Evolutionary conservation across 805 yeast species (phyloP).

Genomic region (Zygosaccharomyces siamensis): DNA sequence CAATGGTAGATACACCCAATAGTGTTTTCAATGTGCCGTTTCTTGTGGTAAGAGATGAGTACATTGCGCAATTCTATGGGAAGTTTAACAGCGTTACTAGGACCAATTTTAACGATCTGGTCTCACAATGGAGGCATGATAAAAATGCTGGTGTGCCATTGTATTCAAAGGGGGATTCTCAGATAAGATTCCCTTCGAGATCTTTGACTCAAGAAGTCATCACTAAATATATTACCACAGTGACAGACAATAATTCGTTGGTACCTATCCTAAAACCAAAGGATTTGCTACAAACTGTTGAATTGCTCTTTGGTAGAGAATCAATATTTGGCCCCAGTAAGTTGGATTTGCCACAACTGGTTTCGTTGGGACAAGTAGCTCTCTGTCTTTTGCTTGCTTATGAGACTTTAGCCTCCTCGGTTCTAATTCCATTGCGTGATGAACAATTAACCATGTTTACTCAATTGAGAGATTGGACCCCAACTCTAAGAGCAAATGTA

Average conservation of each 20-base stretch:
- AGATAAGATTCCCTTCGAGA: slow-evolving; percentile 22
- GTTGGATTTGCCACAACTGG: slow-evolving; percentile 19
- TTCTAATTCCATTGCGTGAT: slow-evolving; percentile 27
- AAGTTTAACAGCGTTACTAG: slow-evolving; percentile 12
- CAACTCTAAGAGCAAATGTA: slow-evolving; percentile 17
- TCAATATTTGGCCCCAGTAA: slow-evolving; percentile 18
- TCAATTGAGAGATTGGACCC: slow-evolving; percentile 14
- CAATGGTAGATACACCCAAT: slow-evolving; percentile 22
- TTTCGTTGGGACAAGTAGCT: slow-evolving; percentile 20
- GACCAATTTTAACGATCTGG: slow-evolving; percentile 13
- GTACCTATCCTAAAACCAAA: slow-evolving; percentile 27
- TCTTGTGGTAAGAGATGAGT: slow-evolving; percentile 24
- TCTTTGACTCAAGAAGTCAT: slow-evolving; percentile 18
- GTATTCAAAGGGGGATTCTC: slow-evolving; percentile 8
- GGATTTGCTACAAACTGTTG: slow-evolving; percentile 19
- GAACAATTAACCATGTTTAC: slow-evolving; percentile 19
- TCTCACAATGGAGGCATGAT: slow-evolving; percentile 13
- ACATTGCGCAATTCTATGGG: slow-evolving; percentile 20
- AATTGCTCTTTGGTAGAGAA: slow-evolving; percentile 21
- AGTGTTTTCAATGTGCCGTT: slow-evolving; percentile 22
- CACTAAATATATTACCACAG: slow-evolving; percentile 19
- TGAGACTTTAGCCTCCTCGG: slow-evolving; percentile 29
- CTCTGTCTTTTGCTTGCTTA: slow-evolving; percentile 24
- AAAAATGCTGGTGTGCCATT: slow-evolving; percentile 9
- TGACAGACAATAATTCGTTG: slow-evolving; percentile 20